Evolutionary conservation across 116 monocot genomes (phyloP).

Genomic region (Iris pallida): DNA sequence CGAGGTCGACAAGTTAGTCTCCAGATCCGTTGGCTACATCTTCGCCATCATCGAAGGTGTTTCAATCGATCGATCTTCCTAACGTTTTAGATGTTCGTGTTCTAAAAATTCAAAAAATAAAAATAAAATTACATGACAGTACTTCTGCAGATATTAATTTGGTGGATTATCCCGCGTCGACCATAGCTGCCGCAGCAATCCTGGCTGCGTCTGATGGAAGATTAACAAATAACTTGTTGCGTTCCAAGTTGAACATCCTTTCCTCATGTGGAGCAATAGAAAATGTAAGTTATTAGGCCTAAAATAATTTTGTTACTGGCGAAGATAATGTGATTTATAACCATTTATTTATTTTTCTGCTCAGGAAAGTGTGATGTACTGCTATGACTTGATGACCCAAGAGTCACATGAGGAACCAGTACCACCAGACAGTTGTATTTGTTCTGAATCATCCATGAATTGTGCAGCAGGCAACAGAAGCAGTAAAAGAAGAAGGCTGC

Average conservation of each 20-base stretch:
- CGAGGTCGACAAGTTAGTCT: conserved; percentile 6
- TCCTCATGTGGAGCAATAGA: conserved; percentile 29
- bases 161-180: conserved; percentile 56
- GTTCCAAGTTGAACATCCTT: conserved; percentile 30
- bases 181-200: conserved; percentile 65
- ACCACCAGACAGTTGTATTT: neutral
- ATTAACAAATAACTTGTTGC: conserved; percentile 32
- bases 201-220: conserved; percentile 50
- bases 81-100: conserved; percentile 3
- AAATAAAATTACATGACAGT: neutral
- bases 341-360: neutral
- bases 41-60: conserved; percentile 52
- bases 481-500: conserved; percentile 13
- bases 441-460: neutral
- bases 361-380: conserved; percentile 18
- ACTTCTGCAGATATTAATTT: conserved; percentile 54
- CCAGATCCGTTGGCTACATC: conserved; percentile 39
- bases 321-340: neutral
- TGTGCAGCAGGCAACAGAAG: neutral
- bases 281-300: conserved; percentile 32
- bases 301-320: neutral
- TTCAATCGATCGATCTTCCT: neutral
- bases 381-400: conserved; percentile 14
- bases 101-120: neutral
- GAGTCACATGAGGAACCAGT: conserved; percentile 7